Evolutionary conservation across 352 stramenopile species (phyloP), one percentile per base, ranked within the genome.

Genomic region (Pseudoperonospora humuli): DNA sequence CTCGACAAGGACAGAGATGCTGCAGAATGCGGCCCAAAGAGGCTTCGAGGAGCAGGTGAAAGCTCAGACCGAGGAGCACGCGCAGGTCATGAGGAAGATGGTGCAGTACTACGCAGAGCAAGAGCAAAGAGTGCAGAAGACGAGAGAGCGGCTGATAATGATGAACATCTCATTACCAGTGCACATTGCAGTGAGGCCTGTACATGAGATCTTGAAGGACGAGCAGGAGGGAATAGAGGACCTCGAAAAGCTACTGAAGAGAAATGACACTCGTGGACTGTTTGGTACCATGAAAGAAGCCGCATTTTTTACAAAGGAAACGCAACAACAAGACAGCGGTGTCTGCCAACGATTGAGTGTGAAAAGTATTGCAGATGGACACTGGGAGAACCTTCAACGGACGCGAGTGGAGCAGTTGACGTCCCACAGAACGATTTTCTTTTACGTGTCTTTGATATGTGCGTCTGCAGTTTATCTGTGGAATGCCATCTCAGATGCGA

Each of bases 401-500:
- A 40, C 25, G 17, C 50, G 17, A 25, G 34, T 15, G 25, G 25
- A 50, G 9, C 31, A 31, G 17, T 34, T 32, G 9, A 44, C 25
- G 23, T 49, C 28, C n/a, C 37, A 47, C 7, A 42, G 39, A n/a
- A 46, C 46, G 7, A 31, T 73, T 24, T 35, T 72, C 25, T 70
- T 78, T 38, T 78, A 75, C 31, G 19, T 49, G 5, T 33, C 61
- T 15, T 50, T 78, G 29, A 13, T 39, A 1, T 54, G 37, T 28
- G 23, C 61, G 23, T 68, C 64, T 5, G 37, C 44, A 23, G 28
- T 43, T 25, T 79, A 74, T 45, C 38, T 75, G 17, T 57, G 52
- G 49, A 64, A 43, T 3, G 36, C 51, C 0, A 31, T 67, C 10
- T 38, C 31, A 1, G 25, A 60, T 15, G 42, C 27, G 3, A 37